Evolutionary conservation across 306 rosid species (phyloP).

Genomic region (Prunus kanzakura): DNA sequence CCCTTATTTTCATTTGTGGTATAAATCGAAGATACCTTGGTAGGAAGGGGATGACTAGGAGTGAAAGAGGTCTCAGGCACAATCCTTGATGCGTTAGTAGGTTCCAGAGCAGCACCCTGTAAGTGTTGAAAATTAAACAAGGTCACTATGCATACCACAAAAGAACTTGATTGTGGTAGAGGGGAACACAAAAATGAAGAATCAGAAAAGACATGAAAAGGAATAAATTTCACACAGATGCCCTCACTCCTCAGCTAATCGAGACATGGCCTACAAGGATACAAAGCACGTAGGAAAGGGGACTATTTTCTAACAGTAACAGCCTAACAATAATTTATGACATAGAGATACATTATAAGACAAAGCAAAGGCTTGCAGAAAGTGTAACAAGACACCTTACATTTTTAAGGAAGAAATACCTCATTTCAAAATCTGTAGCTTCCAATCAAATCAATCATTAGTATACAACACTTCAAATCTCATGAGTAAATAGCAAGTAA

Average conservation of each 20-base stretch:
- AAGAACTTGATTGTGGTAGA: background rate
- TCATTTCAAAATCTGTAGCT: background rate
- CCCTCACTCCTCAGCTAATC: background rate
- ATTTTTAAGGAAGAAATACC: background rate
- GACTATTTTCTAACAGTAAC: background rate
- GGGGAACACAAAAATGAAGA: background rate
- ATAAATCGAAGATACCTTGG: constrained; percentile 96
- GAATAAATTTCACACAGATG: background rate
- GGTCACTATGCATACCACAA: constrained; percentile 26
- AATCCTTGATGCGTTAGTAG: constrained; percentile 49
- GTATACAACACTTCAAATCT: background rate
- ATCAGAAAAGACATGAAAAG: background rate
- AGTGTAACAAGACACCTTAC: constrained; percentile 1
- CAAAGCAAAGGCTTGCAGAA: background rate
- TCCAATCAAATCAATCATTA: constrained; percentile 7
- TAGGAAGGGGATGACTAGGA: constrained; percentile 58
- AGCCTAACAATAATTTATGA: background rate
- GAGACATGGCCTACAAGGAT: background rate
- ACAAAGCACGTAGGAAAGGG: background rate
- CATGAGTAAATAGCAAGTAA: background rate
- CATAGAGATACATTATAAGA: background rate
- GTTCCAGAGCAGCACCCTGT: constrained; percentile 61
- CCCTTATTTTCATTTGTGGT: constrained; percentile 99
- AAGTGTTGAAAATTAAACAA: constrained; percentile 18
- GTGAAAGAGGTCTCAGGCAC: constrained; percentile 55